Conservation (phyloP, 768 basidiomycete species). For the Lentinus tigrinus region DNA sequence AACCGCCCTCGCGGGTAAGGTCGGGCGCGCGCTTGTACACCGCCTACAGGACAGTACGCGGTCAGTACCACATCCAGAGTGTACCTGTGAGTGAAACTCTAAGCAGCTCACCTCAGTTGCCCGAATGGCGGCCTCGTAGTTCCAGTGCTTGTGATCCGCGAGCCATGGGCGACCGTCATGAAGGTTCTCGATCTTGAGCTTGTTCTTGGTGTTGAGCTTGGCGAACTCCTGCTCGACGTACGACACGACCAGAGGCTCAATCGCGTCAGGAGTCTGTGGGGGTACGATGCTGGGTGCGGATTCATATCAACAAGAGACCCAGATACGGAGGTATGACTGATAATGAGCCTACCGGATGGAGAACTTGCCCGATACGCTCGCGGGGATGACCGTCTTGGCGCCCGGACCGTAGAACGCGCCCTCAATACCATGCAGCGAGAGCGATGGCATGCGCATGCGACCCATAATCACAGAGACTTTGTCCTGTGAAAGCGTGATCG, state of each 20-base stretch:
- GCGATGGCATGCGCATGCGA: slow-evolving; percentile 85
- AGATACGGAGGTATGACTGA: not conserved
- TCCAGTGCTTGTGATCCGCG: slow-evolving; percentile 85
- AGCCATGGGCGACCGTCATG: slow-evolving; percentile 93
- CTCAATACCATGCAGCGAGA: slow-evolving; percentile 94
- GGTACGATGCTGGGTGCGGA: slow-evolving; percentile 62
- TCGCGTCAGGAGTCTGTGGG: slow-evolving; percentile 72
- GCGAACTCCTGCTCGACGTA: slow-evolving; percentile 80
- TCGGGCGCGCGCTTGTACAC: slow-evolving; percentile 78
- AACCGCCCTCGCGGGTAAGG: slow-evolving; percentile 88
- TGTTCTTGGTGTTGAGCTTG: slow-evolving; percentile 85
- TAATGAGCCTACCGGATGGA: slow-evolving; percentile 67
- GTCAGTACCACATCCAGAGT: not conserved
- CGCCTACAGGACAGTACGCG: slow-evolving; percentile 24
- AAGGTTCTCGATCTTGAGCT: slow-evolving; percentile 62
- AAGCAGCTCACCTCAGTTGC: slow-evolving; percentile 67
- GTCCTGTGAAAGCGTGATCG: slow-evolving; percentile 71
- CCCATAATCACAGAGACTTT: slow-evolving; percentile 86
- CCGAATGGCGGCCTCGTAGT: slow-evolving; percentile 82
- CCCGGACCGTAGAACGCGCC: slow-evolving; percentile 87
- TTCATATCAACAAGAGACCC: not conserved
- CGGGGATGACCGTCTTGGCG: slow-evolving; percentile 92
- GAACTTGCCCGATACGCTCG: slow-evolving; percentile 87
- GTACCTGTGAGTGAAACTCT: not conserved
- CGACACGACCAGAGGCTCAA: slow-evolving; percentile 66